These are phyloP conservation scores for Aspergillus indologenus DNA, from an alignment of 495 filamentous ascomycete genomes.

Conservation along the genomic window DNA sequence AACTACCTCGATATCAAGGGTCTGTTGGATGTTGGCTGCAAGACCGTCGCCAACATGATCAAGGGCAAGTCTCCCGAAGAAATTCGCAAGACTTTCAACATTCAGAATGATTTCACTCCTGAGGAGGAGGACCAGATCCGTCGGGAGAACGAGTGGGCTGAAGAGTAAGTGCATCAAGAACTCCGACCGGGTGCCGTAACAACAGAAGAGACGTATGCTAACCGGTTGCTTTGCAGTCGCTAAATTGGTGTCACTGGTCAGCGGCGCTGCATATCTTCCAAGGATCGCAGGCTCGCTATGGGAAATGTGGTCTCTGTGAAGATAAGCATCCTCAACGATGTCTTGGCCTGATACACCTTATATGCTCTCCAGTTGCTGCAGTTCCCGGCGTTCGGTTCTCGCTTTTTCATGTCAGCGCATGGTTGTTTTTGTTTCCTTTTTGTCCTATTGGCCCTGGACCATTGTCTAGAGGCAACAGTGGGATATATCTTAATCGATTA, in stretches of 20 bases:
- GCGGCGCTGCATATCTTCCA: constrained; percentile 8
- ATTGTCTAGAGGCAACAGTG: not conserved
- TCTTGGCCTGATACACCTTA: constrained; percentile 2
- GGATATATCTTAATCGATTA: not conserved
- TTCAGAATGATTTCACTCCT: constrained; percentile 71
- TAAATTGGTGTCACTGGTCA: constrained; percentile 22
- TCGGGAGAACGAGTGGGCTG: constrained; percentile 71
- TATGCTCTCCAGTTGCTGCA: constrained; percentile 9
- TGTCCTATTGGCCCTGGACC: not conserved
- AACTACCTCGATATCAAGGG: constrained; percentile 73
- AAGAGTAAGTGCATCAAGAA: constrained; percentile 50
- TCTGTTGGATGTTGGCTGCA: constrained; percentile 65
- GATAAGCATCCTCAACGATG: constrained; percentile 1
- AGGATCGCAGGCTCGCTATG: not conserved
- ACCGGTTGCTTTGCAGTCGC: constrained; percentile 32
- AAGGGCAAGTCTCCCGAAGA: constrained; percentile 71
- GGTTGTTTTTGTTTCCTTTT: constrained; percentile 3
- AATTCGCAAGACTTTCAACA: constrained; percentile 75
- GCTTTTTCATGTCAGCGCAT: constrained; percentile 11
- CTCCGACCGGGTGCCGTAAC: not conserved
- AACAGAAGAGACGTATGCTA: constrained; percentile 9
- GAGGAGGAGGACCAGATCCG: constrained; percentile 73
- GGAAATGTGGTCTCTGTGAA: not conserved
- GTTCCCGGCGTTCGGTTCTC: constrained; percentile 21
- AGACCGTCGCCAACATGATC: constrained; percentile 71